Percentiles rank a stretch among this genome's conserved stretches.
Evolutionary conservation across 1,284 basidiomycete species (phyloP).

Genomic region (Cryptococcus hybrid): DNA sequence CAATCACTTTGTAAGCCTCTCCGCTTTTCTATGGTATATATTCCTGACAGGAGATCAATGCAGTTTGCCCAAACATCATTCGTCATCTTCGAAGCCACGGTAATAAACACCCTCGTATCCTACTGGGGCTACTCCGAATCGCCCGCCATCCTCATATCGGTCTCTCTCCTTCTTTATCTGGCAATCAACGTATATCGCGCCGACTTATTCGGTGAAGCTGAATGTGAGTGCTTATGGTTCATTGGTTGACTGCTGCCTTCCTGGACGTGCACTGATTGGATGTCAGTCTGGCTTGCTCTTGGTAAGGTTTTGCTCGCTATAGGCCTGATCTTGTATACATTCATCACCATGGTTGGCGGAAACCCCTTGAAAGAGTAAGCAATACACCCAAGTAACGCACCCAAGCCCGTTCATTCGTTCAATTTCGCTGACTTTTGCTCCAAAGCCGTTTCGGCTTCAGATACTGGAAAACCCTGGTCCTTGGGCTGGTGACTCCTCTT

Average conservation of each 20-base stretch:
- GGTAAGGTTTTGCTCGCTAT: conserved; percentile 34
- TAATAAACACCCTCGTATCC: conserved; percentile 22
- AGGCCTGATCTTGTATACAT: conserved; percentile 58
- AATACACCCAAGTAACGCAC: neutral
- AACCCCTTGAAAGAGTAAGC: conserved; percentile 19
- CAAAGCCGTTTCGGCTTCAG: conserved; percentile 15
- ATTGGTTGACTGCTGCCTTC: no score
- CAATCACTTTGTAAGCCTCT: conserved; percentile 25
- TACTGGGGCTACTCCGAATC: conserved; percentile 29
- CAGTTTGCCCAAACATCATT: conserved; percentile 18
- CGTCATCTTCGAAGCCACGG: conserved; percentile 27
- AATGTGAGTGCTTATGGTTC: conserved; percentile 17
- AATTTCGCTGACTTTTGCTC: neutral
- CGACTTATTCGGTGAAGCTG: conserved; percentile 35
- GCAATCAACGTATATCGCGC: conserved; percentile 50
- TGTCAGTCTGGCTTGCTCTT: conserved; percentile 33
- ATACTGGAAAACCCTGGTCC: conserved; percentile 19
- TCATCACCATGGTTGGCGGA: conserved; percentile 41
- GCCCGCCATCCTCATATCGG: conserved; percentile 50
- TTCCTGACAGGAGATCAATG: neutral
- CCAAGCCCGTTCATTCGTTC: neutral
- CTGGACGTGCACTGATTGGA: neutral
- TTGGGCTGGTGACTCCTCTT: conserved; percentile 11
- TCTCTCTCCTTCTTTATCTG: conserved; percentile 47
- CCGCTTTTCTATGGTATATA: neutral